Conservation (phyloP, 2,329 filamentous ascomycete species). For the Fusarium tuaranense region DNA sequence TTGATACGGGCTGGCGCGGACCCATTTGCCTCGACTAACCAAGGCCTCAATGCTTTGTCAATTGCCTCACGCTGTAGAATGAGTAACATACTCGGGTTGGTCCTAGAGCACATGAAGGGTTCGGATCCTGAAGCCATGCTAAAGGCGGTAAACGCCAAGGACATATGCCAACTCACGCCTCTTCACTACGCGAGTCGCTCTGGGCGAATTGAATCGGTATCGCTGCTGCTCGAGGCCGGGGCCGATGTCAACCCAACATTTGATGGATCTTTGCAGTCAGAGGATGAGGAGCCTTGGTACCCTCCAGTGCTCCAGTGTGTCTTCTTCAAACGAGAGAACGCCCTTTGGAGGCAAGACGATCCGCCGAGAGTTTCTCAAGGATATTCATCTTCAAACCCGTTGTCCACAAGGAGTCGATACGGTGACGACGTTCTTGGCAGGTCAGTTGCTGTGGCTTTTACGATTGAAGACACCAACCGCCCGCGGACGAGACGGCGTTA, state of each 20-base stretch:
- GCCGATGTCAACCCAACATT: conserved; percentile 19
- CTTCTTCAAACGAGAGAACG: conserved; percentile 23
- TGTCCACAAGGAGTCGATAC: neutral
- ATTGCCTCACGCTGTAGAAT: conserved; percentile 31
- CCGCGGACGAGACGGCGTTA: neutral
- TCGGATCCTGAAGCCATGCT: neutral
- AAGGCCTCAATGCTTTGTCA: conserved; percentile 31
- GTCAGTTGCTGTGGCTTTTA: conserved; percentile 5
- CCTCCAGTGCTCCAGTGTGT: conserved; percentile 36
- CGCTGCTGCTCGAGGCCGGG: conserved; percentile 26
- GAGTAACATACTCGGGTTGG: conserved; percentile 21
- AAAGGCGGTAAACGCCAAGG: conserved; percentile 20
- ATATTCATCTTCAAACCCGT: neutral
- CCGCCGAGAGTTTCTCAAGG: neutral
- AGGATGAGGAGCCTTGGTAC: conserved; percentile 16
- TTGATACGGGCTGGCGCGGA: conserved; percentile 27
- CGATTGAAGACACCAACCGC: conserved; percentile 5
- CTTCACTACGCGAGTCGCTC: conserved; percentile 36
- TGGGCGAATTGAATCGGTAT: conserved; percentile 21
- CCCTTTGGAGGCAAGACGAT: conserved; percentile 18
- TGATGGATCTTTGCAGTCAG: neutral
- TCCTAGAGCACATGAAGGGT: conserved; percentile 26
- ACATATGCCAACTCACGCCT: conserved; percentile 24
- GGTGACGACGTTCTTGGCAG: neutral
- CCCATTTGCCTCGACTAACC: conserved; percentile 21